phyloP scores from a whole-genome alignment of 2,329 filamentous ascomycete species.

The Fusarium solani-melongenae region DNA sequence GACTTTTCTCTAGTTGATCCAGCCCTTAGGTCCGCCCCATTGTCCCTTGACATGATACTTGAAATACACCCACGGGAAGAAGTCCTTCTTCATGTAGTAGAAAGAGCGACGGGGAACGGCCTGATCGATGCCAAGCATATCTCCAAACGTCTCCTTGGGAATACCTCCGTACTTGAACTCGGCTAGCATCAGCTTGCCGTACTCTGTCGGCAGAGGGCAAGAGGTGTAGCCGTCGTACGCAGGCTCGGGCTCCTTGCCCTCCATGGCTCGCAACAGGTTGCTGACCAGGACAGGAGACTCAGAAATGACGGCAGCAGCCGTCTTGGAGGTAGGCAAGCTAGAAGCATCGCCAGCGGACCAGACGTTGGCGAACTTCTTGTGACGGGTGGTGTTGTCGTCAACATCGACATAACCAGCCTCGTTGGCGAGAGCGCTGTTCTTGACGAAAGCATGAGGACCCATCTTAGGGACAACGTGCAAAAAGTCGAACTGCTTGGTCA shows the following conservation, averaged over 20 bases:
- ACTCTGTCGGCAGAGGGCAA: conserved; percentile 65
- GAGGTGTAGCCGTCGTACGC: conserved; percentile 67
- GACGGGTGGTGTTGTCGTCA: conserved; percentile 62
- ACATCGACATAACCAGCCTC: conserved; percentile 69
- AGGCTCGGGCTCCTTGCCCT: conserved; percentile 57
- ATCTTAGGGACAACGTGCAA: conserved; percentile 70
- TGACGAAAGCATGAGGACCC: conserved; percentile 65
- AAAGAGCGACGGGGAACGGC: conserved; percentile 65
- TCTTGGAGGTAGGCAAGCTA: conserved; percentile 69
- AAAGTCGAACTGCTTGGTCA: conserved; percentile 63
- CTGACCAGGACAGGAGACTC: conserved; percentile 62
- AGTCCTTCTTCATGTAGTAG: conserved; percentile 73
- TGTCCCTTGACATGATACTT: conserved; percentile 70
- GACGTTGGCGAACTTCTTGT: conserved; percentile 66
- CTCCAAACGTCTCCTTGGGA: conserved; percentile 71
- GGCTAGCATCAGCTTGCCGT: conserved; percentile 71
- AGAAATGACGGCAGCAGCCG: conserved; percentile 63
- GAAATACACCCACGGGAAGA: conserved; percentile 75
- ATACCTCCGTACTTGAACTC: conserved; percentile 74
- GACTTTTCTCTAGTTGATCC: conserved; percentile 36
- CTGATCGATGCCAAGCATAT: conserved; percentile 67
- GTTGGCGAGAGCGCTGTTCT: conserved; percentile 64
- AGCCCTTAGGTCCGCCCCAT: conserved; percentile 71
- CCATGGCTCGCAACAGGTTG: conserved; percentile 57
- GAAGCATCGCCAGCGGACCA: conserved; percentile 71